These are phyloP conservation scores for Cercospora brassicicola DNA, from an alignment of 2,329 filamentous ascomycete species.

Conservation along the genomic window DNA sequence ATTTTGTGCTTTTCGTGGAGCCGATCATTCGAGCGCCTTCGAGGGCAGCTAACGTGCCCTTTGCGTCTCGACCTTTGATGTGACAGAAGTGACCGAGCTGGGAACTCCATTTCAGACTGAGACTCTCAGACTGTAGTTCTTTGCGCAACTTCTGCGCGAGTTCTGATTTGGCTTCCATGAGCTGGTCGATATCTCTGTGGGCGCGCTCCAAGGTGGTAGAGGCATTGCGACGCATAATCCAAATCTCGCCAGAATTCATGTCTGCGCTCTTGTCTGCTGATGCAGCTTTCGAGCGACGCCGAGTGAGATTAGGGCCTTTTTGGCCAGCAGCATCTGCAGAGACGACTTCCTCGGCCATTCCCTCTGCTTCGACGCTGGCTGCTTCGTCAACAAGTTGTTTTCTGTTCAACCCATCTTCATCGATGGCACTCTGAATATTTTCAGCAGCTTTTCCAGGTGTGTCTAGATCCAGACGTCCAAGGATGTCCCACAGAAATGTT, in stretches of 20 bases:
- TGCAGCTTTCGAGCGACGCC: conserved; percentile 26
- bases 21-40: conserved; percentile 60
- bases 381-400: conserved; percentile 75
- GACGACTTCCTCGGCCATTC: conserved; percentile 71
- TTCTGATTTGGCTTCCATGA: conserved; percentile 60
- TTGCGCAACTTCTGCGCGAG: conserved; percentile 64
- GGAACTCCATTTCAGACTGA: conserved; percentile 83
- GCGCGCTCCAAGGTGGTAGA: conserved; percentile 65
- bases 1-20: conserved; percentile 78
- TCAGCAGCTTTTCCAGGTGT: conserved; percentile 67
- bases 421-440: conserved; percentile 75
- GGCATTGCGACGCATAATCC: conserved; percentile 66
- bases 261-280: conserved; percentile 14
- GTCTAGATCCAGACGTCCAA: conserved; percentile 63
- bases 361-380: conserved; percentile 68
- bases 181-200: conserved; percentile 64
- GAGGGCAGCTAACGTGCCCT: conserved; percentile 46
- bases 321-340: conserved; percentile 62
- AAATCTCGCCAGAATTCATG: conserved; percentile 50
- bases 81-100: conserved; percentile 88
- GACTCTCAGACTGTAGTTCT: conserved; percentile 56
- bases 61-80: conserved; percentile 75
- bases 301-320: conserved; percentile 43
- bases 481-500: conserved; percentile 38
- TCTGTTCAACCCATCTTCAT: conserved; percentile 84